Base-by-base conservation (phyloP, 768 basidiomycete species). In the Leccinum incarnatum region DNA sequence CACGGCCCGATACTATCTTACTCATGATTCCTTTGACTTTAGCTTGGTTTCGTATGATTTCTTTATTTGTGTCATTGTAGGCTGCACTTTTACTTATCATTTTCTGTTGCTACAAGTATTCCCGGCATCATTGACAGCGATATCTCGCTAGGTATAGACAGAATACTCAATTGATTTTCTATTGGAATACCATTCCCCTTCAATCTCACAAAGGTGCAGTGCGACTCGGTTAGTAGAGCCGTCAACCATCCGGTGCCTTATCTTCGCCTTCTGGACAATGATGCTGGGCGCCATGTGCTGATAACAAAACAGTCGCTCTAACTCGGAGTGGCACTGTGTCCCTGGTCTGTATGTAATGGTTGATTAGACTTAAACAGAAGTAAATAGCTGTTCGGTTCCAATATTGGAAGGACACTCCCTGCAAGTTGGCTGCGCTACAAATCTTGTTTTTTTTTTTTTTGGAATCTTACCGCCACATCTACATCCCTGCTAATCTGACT, bases 101-200 rank as follows among this genome's bases (percentile, higher is more conserved):
- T 58, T 62, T 45, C 60, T 72, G 64, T 67, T 70, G 69, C 61
- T 66, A 71, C 68, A 63, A 61, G 59, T 72, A 72, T 71, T 65
- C 68, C 69, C 66, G 14, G 17, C 63, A 66, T 60, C 32, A 12
- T 34, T 34, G 61, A 55, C 68, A 63, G 55, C 61, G 61, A 71
- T 71, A 70, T 71, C 69, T 72, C 64, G 45, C 56, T 60, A 63
- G 57, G 61, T 58, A 57, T 70, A 70, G 64, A 70, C 63, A 67
- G 54, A 62, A 59, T 59, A 61, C 54, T 61, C 56, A 30, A 11
- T 45, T 62, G 55, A 14, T 60, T 65, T 51, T 60, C 48, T 65
- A 64, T 55, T 57, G 61, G 53, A 59, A 54, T 59, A 40, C 55
- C 49, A 57, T 59, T 50, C 42, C 21, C 27, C 17, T 40, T 34